These are phyloP conservation scores for Aspergillus cejpii DNA, from an alignment of 2,329 filamentous ascomycete genomes.

Conservation along the genomic window DNA sequence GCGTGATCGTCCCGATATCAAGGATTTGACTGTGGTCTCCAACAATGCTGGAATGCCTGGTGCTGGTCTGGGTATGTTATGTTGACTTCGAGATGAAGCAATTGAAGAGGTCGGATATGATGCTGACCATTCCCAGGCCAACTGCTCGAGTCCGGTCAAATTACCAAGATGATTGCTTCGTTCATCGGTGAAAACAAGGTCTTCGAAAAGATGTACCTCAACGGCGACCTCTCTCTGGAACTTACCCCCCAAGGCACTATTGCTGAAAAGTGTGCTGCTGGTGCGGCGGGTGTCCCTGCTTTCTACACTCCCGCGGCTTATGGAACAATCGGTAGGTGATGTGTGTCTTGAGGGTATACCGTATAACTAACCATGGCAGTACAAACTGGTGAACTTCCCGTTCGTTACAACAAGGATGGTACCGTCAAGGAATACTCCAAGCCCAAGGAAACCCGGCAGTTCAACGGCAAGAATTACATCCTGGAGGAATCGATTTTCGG, in stretches of 20 bases:
- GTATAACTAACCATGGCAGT: constrained; percentile 32
- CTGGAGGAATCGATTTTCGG: constrained; percentile 71
- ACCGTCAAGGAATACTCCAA: constrained; percentile 63
- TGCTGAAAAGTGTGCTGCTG: constrained; percentile 76
- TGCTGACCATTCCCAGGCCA: constrained; percentile 45
- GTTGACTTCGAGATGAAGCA: neutral
- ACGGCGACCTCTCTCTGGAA: constrained; percentile 76
- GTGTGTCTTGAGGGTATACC: constrained; percentile 37
- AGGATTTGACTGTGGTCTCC: constrained; percentile 66
- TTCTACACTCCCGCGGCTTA: constrained; percentile 78
- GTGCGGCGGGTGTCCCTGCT: constrained; percentile 79
- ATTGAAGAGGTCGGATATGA: neutral
- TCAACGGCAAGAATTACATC: constrained; percentile 64
- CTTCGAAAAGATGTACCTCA: constrained; percentile 81
- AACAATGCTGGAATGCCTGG: constrained; percentile 72
- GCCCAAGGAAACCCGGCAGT: constrained; percentile 64
- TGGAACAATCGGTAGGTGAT: constrained; percentile 55
- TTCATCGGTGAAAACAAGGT: constrained; percentile 78
- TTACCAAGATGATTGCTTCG: constrained; percentile 66
- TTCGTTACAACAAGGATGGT: constrained; percentile 80
- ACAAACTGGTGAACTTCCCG: constrained; percentile 47
- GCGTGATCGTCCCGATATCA: constrained; percentile 51
- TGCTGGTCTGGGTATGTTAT: constrained; percentile 58
- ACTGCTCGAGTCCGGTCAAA: constrained; percentile 63
- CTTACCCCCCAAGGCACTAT: constrained; percentile 84